These are phyloP conservation scores for Podospora anserina DNA, from an alignment of 495 filamentous ascomycete species.

Conservation along the genomic window DNA sequence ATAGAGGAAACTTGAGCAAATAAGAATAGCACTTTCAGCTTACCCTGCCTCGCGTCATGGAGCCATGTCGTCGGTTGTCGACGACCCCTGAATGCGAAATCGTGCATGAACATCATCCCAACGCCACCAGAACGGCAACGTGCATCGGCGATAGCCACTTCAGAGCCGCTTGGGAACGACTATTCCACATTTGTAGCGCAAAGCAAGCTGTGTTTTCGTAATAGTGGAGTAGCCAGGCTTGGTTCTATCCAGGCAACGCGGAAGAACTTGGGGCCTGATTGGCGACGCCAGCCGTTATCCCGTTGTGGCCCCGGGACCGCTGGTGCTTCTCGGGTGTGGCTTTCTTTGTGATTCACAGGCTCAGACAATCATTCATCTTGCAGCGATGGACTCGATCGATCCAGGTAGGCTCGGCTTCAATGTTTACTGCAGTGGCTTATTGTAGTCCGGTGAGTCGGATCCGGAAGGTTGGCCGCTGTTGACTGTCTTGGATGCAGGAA, in stretches of 20 bases:
- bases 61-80: background rate
- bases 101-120: slow-evolving; percentile 5
- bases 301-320: background rate
- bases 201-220: background rate
- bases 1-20: background rate
- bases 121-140: slow-evolving; percentile 2
- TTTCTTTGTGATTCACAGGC: background rate
- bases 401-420: background rate
- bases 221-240: background rate
- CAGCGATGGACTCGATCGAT: slow-evolving; percentile 15
- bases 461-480: background rate
- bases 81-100: background rate
- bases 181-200: slow-evolving; percentile 5
- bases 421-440: slow-evolving; percentile 5
- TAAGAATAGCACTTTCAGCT: background rate
- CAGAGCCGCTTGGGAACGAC: background rate
- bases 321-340: background rate
- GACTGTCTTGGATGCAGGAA: background rate
- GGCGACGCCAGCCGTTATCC: background rate
- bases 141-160: background rate
- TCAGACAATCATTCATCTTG: slow-evolving; percentile 15
- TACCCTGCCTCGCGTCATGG: background rate
- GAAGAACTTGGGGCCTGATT: background rate
- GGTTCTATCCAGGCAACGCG: background rate
- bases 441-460: background rate